These are phyloP conservation scores for Parmelia sp. DNA, from an alignment of 495 filamentous ascomycete species.

Conservation along the genomic window DNA sequence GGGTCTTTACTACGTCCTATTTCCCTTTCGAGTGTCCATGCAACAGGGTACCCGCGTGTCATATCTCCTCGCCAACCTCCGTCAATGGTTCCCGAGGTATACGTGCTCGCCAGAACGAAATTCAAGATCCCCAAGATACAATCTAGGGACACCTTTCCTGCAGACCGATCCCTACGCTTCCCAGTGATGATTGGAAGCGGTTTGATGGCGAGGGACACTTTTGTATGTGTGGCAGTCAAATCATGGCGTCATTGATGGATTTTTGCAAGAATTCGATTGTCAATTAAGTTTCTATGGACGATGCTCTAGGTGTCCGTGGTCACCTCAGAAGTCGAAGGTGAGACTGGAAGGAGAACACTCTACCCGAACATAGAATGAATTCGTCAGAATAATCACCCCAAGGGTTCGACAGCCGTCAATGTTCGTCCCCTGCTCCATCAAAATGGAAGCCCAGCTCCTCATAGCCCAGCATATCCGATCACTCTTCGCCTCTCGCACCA, in stretches of 20 bases:
- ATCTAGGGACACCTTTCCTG: conserved; percentile 36
- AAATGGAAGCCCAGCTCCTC: background rate
- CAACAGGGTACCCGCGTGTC: background rate
- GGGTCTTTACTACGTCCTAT: background rate
- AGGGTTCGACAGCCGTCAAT: background rate
- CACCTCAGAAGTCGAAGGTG: too few relatives aligned
- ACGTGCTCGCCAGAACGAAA: conserved; percentile 16
- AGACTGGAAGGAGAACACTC: too few relatives aligned
- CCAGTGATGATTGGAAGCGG: conserved; percentile 28
- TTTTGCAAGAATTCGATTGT: background rate
- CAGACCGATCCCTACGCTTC: conserved; percentile 42
- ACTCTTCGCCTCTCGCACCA: background rate
- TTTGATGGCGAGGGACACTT: conserved; percentile 51
- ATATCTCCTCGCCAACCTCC: conserved; percentile 19
- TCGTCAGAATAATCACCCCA: background rate
- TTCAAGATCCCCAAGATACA: background rate
- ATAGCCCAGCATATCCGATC: background rate
- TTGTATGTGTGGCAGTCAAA: background rate
- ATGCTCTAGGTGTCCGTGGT: background rate
- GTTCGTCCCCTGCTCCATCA: background rate
- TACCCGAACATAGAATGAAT: too few relatives aligned
- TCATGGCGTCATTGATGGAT: background rate
- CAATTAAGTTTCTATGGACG: background rate
- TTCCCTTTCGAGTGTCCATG: background rate
- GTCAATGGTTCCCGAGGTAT: conserved; percentile 19